Base-by-base conservation (phyloP, 148 eudicot genomes). In the Diospyros lotus region DNA sequence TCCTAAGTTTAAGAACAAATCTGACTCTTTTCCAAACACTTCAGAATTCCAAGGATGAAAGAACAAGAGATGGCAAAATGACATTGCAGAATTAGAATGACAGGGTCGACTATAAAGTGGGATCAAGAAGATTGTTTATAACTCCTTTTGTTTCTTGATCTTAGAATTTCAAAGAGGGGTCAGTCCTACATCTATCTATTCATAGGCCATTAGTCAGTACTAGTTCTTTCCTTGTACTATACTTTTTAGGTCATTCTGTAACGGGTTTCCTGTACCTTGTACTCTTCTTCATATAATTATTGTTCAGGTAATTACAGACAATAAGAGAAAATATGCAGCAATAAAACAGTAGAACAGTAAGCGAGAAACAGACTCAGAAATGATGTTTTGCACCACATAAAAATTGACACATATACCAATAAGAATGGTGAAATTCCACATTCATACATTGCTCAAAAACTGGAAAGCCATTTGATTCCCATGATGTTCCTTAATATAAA, bases 401-500 rank as follows among this genome's bases (percentile, higher is more conserved):
- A n/a, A 9, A 41, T n/a, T 14, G 51, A 66, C 1, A n/a, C 14
- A 41, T 51, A 74, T 41, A 41, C 63, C 53, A 75, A 65, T 13
- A 75, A 74, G 58, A 71, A 84, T n/a, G 58, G 6, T 54, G 71
- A 80, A 62, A 71, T 66, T 58, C 58, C 62, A 76, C 72, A 76
- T 14, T 69, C 93, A 73, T 88, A 95, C 99, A 88, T 80, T 93
- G 86, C 93, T 87, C 80, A 95, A 79, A 81, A 95, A 95, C 87
- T 86, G 93, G 75, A 88, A 95, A 78, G 99, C 97, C 63, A 77
- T 87, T 76, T 79, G 89, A 78, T 82, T 70, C 66, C 87, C 99
- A 72, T 91, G 94, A 68, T 88, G 87, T 84, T 95, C 97, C 82
- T 90, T 84, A 17, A 95, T 84, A 78, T 89, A 85, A 43, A 79